Conservation (phyloP, 306 rosid species). For the Gastrolobium villosum region DNA sequence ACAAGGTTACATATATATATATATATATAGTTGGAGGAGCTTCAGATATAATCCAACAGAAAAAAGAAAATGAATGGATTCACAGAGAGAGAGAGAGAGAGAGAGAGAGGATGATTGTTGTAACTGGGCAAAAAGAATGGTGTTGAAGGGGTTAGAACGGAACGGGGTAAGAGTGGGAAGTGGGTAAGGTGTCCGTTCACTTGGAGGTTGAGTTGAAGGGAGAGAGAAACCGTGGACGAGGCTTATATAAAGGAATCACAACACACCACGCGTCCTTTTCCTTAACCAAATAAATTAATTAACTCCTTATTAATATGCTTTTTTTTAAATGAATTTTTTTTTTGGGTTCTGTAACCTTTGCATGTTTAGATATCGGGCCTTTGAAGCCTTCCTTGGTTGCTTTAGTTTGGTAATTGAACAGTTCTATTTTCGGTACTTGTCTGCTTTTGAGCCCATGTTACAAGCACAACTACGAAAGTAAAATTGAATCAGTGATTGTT, state of each 20-base stretch:
- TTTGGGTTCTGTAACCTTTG: conserved; percentile 1
- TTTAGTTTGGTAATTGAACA: not conserved
- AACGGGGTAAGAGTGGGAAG: conserved; percentile 7
- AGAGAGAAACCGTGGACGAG: conserved; percentile 48
- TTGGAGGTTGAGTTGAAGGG: conserved; percentile 42
- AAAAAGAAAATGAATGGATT: not conserved
- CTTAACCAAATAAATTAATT: not conserved
- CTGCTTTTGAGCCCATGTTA: not conserved
- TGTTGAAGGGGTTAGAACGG: conserved; percentile 6
- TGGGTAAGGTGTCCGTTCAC: conserved; percentile 51
- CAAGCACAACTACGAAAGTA: not conserved
- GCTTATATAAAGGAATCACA: conserved; percentile 67
- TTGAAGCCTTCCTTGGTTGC: not conserved
- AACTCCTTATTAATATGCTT: not conserved
- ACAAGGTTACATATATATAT: not conserved
- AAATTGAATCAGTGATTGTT: too few relatives aligned
- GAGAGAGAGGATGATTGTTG: not conserved
- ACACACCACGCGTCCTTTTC: conserved; percentile 48
- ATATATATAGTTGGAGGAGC: conserved; percentile 7
- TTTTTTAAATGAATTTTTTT: not conserved
- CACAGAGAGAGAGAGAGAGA: conserved; percentile 6
- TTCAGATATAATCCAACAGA: not conserved
- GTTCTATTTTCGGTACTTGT: not conserved
- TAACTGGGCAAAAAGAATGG: conserved; percentile 49
- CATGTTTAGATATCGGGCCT: conserved; percentile 25